Evolutionary conservation across 306 rosid species (phyloP).

Genomic region (cucumber (Cucumis sativus)): DNA sequence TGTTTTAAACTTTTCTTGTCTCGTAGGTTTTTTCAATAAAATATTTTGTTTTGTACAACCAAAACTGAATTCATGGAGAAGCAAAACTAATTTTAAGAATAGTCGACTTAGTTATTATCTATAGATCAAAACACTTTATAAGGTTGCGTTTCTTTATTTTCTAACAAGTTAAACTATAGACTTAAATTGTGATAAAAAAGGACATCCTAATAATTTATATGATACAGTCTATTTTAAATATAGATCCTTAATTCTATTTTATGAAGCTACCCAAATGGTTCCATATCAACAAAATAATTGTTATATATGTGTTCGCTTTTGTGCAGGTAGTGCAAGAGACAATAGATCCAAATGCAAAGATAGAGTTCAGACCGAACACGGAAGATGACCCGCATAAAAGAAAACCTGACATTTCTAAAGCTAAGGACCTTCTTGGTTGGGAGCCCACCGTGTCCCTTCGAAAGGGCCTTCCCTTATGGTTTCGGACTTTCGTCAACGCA

Average conservation of each 20-base stretch:
- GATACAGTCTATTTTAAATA: too few species aligned
- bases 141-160: too few species aligned
- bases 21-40: background rate
- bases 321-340: conserved; percentile 82
- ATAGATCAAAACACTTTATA: too few species aligned
- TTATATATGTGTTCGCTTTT: too few species aligned
- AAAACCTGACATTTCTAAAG: conserved; percentile 84
- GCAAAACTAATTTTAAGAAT: background rate
- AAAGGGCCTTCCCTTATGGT: conserved; percentile 82
- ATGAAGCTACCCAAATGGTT: too few species aligned
- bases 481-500: conserved; percentile 58
- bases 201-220: too few species aligned
- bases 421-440: conserved; percentile 86
- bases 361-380: conserved; percentile 86
- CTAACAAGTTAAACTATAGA: background rate
- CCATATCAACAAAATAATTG: background rate
- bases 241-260: too few species aligned
- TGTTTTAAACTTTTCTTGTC: background rate
- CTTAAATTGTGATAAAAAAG: too few species aligned
- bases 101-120: background rate
- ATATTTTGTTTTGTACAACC: background rate
- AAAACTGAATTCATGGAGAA: background rate
- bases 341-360: conserved; percentile 70
- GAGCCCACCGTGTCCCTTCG: conserved; percentile 77
- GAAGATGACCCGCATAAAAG: conserved; percentile 97